Evolutionary conservation across 371 early-diverging fungal genomes (phyloP).

Genomic region (Actinomortierella wolfii): DNA sequence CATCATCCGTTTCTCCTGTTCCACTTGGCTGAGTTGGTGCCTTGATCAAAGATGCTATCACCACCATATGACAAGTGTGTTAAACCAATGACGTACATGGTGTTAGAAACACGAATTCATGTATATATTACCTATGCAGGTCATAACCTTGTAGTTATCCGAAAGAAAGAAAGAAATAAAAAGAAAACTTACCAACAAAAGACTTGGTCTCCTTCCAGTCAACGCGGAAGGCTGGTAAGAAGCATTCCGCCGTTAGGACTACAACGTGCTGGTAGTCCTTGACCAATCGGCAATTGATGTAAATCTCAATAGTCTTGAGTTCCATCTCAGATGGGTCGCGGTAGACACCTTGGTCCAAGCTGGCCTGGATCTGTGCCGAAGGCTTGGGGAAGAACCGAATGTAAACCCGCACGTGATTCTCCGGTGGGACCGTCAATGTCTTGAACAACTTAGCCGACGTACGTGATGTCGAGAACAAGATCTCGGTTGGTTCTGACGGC

Average conservation of each 20-base stretch:
- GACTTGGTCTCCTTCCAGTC: conserved; percentile 43
- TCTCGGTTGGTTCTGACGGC: conserved; percentile 60
- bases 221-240: conserved; percentile 53
- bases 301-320: conserved; percentile 64
- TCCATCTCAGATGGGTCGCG: conserved; percentile 49
- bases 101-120: no score
- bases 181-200: conserved; percentile 42
- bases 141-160: no score
- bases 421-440: conserved; percentile 63
- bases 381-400: conserved; percentile 62
- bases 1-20: conserved; percentile 28
- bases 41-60: conserved; percentile 1
- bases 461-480: conserved; percentile 74
- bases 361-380: conserved; percentile 40
- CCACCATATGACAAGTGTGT: conserved; percentile 16
- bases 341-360: conserved; percentile 29
- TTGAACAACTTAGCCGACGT: conserved; percentile 69
- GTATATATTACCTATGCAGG: no score
- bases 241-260: conserved; percentile 58
- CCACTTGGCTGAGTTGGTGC: neutral
- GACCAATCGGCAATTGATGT: conserved; percentile 74
- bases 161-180: neutral
- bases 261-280: conserved; percentile 77
- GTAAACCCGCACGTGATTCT: conserved; percentile 65
- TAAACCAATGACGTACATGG: neutral